phyloP scores from a whole-genome alignment of 108 stramenopile genomes.

The Fragilaria radians region DNA sequence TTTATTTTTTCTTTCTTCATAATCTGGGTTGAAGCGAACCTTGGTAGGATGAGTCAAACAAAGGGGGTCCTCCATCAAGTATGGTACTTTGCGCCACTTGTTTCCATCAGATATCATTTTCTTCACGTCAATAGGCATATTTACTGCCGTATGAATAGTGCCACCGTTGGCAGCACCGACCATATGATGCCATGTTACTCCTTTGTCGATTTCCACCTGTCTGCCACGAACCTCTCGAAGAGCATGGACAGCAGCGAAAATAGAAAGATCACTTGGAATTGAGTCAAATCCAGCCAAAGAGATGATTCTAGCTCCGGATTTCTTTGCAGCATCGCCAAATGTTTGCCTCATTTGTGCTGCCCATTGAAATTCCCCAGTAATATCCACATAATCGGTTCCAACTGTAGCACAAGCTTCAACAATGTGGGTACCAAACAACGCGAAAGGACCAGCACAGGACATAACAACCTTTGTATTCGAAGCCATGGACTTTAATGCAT shows the following conservation, averaged over 20 bases:
- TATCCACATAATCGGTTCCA: conserved; percentile 88
- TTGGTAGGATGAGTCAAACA: conserved; percentile 18
- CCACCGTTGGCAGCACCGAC: conserved; percentile 30
- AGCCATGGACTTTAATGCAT: conserved; percentile 36
- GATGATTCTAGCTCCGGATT: conserved; percentile 64
- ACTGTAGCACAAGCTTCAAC: conserved; percentile 70
- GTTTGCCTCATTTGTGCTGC: conserved; percentile 56
- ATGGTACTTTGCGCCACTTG: conserved; percentile 18
- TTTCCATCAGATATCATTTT: conserved; percentile 4
- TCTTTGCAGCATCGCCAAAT: conserved; percentile 41
- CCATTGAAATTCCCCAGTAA: conserved; percentile 91
- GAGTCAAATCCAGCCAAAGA: conserved; percentile 83
- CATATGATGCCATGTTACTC: conserved; percentile 23
- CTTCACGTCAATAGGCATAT: conserved; percentile 15
- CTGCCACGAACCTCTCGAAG: conserved; percentile 7
- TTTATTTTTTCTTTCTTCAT: conserved; percentile 4
- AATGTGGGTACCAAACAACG: conserved; percentile 56
- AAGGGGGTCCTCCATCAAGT: conserved; percentile 34
- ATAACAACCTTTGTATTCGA: conserved; percentile 58
- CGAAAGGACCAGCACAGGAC: conserved; percentile 83
- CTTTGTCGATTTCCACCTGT: conserved; percentile 10
- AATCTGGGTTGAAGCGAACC: conserved; percentile 19
- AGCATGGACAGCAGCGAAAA: conserved; percentile 35
- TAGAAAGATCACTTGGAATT: conserved; percentile 60
- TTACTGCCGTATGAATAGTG: conserved; percentile 20